Conservation (phyloP, 495 filamentous ascomycete species). For the Chlorociboria aeruginascens region DNA sequence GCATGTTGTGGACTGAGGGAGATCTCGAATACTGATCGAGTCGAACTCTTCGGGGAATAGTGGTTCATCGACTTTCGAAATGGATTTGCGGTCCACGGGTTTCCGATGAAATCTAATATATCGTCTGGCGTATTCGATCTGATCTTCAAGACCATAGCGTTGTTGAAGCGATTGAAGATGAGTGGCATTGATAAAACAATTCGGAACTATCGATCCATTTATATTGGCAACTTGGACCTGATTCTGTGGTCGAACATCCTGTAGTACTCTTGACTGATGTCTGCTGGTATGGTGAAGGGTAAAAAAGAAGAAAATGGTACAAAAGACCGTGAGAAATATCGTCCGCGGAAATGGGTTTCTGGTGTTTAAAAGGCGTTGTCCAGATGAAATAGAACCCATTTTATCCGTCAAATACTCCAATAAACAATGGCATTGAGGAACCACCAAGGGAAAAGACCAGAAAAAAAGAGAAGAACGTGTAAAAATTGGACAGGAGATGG, state of each 20-base stretch:
- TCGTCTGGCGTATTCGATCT: conserved; percentile 39
- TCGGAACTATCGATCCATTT: background rate
- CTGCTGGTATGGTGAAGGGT: conserved; percentile 3
- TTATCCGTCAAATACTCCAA: background rate
- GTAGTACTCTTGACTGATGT: background rate
- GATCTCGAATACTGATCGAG: conserved; percentile 31
- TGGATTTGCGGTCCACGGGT: conserved; percentile 30
- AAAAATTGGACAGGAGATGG: background rate
- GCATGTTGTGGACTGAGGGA: conserved; percentile 28
- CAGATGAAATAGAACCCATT: conserved; percentile 14
- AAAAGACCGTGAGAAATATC: conserved; percentile 8
- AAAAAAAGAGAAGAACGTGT: background rate
- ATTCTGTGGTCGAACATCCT: background rate
- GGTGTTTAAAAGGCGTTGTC: conserved; percentile 3
- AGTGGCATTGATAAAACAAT: conserved; percentile 33
- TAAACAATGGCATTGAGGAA: background rate
- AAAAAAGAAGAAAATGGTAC: conserved; percentile 10
- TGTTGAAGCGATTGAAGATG: conserved; percentile 28
- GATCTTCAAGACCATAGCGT: conserved; percentile 31
- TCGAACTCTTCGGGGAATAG: conserved; percentile 33
- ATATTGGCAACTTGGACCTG: no score
- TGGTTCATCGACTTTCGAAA: conserved; percentile 32
- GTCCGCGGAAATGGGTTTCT: conserved; percentile 10
- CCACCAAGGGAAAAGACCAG: background rate
- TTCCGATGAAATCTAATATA: conserved; percentile 33